These are phyloP conservation scores for Globisporangium abappressorium DNA, from an alignment of 352 stramenopile species.

Conservation along the genomic window DNA sequence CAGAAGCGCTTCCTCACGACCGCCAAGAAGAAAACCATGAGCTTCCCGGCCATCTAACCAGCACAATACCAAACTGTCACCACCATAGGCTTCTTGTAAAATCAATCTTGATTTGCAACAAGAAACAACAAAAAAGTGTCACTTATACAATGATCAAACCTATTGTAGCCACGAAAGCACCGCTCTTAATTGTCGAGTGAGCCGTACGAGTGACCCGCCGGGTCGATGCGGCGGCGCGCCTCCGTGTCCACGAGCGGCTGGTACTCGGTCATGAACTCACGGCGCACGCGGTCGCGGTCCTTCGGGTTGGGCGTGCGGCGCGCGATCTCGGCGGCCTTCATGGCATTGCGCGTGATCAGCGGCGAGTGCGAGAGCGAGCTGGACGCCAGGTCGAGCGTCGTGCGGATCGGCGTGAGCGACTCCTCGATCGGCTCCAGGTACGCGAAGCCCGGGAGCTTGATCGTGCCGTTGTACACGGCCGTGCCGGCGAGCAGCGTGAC, in stretches of 20 bases:
- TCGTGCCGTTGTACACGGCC: constrained; percentile 95
- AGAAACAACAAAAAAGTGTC: constrained; percentile 1
- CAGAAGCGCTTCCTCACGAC: constrained; percentile 63
- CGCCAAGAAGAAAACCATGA: constrained; percentile 76
- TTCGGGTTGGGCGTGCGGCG: constrained; percentile 74
- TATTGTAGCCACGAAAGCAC: neutral
- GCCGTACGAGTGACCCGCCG: constrained; percentile 73
- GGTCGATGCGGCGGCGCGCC: constrained; percentile 60
- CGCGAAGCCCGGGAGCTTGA: constrained; percentile 72
- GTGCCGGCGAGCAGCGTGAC: constrained; percentile 92
- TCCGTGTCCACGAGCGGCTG: constrained; percentile 66
- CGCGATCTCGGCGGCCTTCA: constrained; percentile 81
- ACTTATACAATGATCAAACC: constrained; percentile 5
- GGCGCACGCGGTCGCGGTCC: constrained; percentile 76
- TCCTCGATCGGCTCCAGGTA: constrained; percentile 76
- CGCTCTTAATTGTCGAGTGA: constrained; percentile 61
- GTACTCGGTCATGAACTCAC: constrained; percentile 88
- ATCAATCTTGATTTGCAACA: neutral
- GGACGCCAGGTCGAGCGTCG: constrained; percentile 44
- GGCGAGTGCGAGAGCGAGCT: constrained; percentile 68
- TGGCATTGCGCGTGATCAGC: constrained; percentile 78
- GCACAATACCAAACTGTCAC: neutral
- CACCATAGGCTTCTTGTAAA: neutral
- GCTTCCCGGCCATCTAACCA: constrained; percentile 47
- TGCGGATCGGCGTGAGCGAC: constrained; percentile 65